Evolutionary conservation across 1,139 yeast species (phyloP).

Genomic region (Pichia cactophila): DNA sequence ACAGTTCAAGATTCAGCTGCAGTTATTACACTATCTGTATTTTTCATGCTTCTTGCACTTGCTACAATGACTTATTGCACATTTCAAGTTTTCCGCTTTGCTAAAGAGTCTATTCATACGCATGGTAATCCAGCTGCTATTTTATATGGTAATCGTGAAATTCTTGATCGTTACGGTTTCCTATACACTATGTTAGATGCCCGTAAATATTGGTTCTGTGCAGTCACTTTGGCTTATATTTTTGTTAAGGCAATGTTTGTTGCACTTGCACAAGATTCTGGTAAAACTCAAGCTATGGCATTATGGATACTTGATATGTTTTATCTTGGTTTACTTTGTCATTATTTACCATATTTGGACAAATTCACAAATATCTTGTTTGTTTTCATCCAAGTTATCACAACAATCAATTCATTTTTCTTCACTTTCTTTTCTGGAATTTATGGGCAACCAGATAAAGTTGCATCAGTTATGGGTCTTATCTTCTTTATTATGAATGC

Average conservation of each 20-base stretch:
- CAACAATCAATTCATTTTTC: constrained; percentile 61
- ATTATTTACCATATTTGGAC: constrained; percentile 60
- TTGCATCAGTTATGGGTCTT: constrained; percentile 73
- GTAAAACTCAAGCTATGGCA: constrained; percentile 61
- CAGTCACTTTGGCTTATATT: constrained; percentile 46
- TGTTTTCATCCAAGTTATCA: constrained; percentile 56
- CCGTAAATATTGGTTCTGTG: constrained; percentile 67
- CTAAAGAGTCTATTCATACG: constrained; percentile 42
- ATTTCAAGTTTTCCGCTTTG: constrained; percentile 51
- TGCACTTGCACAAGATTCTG: constrained; percentile 61
- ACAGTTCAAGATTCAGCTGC: constrained; percentile 67
- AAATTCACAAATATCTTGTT: constrained; percentile 63
- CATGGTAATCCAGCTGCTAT: constrained; percentile 72
- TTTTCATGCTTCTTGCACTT: constrained; percentile 50
- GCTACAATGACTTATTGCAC: constrained; percentile 53
- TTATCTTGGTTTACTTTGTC: constrained; percentile 51
- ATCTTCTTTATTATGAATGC: constrained; percentile 72
- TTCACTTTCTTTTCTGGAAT: constrained; percentile 68
- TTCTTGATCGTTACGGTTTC: constrained; percentile 66
- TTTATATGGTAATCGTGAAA: constrained; percentile 58
- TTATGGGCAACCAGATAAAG: constrained; percentile 61
- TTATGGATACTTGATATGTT: constrained; percentile 59
- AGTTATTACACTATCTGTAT: constrained; percentile 59
- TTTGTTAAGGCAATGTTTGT: constrained; percentile 57
- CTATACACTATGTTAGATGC: constrained; percentile 81